Percentiles rank a stretch among this genome's conserved stretches.
Evolutionary conservation across 2,329 filamentous ascomycete genomes (phyloP).

Genomic region (Fusarium heterosporum): DNA sequence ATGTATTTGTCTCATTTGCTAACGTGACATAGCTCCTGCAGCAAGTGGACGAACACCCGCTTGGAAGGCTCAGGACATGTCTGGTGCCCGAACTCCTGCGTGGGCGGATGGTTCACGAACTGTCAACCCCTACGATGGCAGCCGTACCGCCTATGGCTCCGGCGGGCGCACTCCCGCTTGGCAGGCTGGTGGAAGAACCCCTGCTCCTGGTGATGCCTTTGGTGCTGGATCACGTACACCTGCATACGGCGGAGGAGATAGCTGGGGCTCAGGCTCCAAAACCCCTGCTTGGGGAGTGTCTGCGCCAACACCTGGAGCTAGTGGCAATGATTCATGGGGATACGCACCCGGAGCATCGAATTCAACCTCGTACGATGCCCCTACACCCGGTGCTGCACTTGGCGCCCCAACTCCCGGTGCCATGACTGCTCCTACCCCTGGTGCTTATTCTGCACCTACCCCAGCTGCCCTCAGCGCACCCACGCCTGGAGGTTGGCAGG

Average conservation of each 20-base stretch:
- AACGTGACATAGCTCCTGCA: constrained; percentile 61
- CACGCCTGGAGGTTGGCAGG: constrained; percentile 74
- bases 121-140: constrained; percentile 78
- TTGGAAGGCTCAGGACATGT: constrained; percentile 66
- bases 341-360: constrained; percentile 37
- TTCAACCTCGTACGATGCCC: constrained; percentile 73
- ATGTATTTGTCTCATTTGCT: constrained; percentile 27
- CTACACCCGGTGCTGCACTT: constrained; percentile 71
- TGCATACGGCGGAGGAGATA: constrained; percentile 69
- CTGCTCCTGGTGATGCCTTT: constrained; percentile 70
- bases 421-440: constrained; percentile 77
- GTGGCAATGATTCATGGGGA: constrained; percentile 70
- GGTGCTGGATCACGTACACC: constrained; percentile 76
- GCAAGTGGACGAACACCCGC: constrained; percentile 71
- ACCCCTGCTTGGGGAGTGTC: constrained; percentile 78
- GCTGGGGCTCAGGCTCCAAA: constrained; percentile 77
- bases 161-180: constrained; percentile 80
- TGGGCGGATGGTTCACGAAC: constrained; percentile 77
- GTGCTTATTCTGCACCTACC: constrained; percentile 73
- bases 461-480: constrained; percentile 74
- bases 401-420: constrained; percentile 72
- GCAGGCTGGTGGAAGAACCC: constrained; percentile 81
- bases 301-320: constrained; percentile 68
- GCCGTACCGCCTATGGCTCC: constrained; percentile 80
- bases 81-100: constrained; percentile 74